These are phyloP conservation scores for Colletotrichum tropicale DNA, from an alignment of 2,329 filamentous ascomycete species.

Conservation along the genomic window DNA sequence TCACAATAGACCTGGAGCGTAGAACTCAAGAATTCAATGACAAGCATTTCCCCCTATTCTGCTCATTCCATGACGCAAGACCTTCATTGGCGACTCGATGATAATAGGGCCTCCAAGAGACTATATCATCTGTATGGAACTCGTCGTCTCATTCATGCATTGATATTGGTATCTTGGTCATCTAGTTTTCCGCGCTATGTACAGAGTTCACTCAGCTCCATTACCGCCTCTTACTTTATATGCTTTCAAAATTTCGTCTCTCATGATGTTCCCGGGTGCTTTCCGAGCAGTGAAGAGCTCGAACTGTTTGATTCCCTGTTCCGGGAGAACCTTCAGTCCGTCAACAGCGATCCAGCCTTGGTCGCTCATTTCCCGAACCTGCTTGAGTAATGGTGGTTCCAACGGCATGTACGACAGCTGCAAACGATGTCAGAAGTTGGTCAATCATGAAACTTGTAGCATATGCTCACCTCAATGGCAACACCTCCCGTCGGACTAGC, in stretches of 20 bases:
- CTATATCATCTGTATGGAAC: neutral
- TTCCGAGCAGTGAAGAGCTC: conserved; percentile 78
- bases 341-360: conserved; percentile 77
- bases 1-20: neutral
- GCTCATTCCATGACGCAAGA: neutral
- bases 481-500: conserved; percentile 76
- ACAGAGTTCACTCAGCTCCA: neutral
- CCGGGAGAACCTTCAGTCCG: conserved; percentile 75
- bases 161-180: neutral
- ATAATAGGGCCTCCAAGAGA: neutral
- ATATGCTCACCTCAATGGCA: conserved; percentile 72
- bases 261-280: conserved; percentile 73
- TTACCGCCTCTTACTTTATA: conserved; percentile 35
- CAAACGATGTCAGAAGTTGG: neutral
- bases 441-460: neutral
- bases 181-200: neutral
- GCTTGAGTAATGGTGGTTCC: conserved; percentile 71
- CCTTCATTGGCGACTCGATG: neutral
- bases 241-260: conserved; percentile 57
- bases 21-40: neutral
- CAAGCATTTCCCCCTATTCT: neutral
- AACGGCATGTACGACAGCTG: conserved; percentile 61
- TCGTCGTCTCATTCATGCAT: neutral
- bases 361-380: conserved; percentile 64
- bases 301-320: conserved; percentile 82